phyloP scores from a whole-genome alignment of 208 protist genomes.

The Leptomonas seymouri region DNA sequence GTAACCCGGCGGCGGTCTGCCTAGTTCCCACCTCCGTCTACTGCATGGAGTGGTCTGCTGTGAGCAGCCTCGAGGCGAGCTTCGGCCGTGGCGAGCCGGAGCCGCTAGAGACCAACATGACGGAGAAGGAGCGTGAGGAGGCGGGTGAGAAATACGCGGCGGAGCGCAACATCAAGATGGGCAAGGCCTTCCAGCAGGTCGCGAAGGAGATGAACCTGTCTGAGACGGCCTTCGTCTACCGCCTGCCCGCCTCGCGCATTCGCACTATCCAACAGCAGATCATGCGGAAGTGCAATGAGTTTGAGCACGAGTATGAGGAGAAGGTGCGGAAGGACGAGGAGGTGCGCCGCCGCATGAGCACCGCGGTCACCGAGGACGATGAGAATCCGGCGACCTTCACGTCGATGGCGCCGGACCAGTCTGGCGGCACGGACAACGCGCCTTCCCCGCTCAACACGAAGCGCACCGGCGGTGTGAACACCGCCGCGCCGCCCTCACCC shows the following conservation, averaged over 20 bases:
- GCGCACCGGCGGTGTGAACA: constrained; percentile 10
- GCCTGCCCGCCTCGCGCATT: constrained; percentile 54
- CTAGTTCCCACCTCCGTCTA: constrained; percentile 50
- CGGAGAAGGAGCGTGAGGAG: constrained; percentile 44
- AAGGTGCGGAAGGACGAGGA: constrained; percentile 47
- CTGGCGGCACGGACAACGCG: background rate
- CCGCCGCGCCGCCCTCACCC: constrained; percentile 24
- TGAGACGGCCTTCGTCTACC: constrained; percentile 76
- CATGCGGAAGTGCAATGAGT: constrained; percentile 50
- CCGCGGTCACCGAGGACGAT: constrained; percentile 33
- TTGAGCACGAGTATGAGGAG: constrained; percentile 67
- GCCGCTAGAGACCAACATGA: constrained; percentile 28
- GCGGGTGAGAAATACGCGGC: constrained; percentile 48
- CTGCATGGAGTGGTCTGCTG: constrained; percentile 59
- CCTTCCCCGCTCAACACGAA: constrained; percentile 5
- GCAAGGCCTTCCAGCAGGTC: constrained; percentile 50
- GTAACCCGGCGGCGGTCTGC: constrained; percentile 73
- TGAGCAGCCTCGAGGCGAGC: constrained; percentile 59
- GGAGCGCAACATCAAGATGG: constrained; percentile 54
- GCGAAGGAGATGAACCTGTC: constrained; percentile 66
- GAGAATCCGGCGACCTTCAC: constrained; percentile 16
- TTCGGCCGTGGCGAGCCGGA: constrained; percentile 60
- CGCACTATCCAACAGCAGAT: constrained; percentile 53
- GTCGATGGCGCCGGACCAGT: constrained; percentile 1
- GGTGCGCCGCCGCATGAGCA: constrained; percentile 24